Conservation (phyloP, 805 yeast species). For the Candida sonorensis region DNA sequence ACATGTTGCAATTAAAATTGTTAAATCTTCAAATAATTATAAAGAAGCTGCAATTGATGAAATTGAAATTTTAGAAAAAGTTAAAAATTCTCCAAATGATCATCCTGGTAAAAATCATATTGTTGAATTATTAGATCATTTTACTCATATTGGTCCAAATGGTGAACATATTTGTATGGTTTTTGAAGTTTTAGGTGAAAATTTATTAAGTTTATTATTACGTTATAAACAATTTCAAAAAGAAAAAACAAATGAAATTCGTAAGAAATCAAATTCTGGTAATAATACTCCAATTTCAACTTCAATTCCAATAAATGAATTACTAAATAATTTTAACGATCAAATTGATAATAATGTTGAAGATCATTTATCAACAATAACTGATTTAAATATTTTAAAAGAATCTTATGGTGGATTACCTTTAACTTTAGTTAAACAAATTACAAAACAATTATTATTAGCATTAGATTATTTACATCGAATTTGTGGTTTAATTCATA, state of each 20-base stretch:
- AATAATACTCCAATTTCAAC: constrained; percentile 1
- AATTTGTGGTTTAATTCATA: constrained; percentile 61
- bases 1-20: constrained; percentile 60
- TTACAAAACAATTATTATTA: constrained; percentile 46
- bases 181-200: constrained; percentile 59
- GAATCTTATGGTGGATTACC: constrained; percentile 50
- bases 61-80: constrained; percentile 39
- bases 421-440: constrained; percentile 44
- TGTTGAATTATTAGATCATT: constrained; percentile 48
- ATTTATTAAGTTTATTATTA: constrained; percentile 42
- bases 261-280: constrained; percentile 8
- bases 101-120: constrained; percentile 49
- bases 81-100: constrained; percentile 22
- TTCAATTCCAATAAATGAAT: too few relatives aligned
- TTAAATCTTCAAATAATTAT: constrained; percentile 45
- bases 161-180: constrained; percentile 64
- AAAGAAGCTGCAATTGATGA: constrained; percentile 63
- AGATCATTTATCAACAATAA: constrained; percentile 20
- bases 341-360: too few relatives aligned
- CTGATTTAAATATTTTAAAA: constrained; percentile 29
- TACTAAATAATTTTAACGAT: too few relatives aligned
- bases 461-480: constrained; percentile 55
- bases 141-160: constrained; percentile 51
- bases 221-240: constrained; percentile 37
- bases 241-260: constrained; percentile 22